Evolutionary conservation across 2,329 filamentous ascomycete species (phyloP).

Genomic region (Chaetomiaceae sp.): DNA sequence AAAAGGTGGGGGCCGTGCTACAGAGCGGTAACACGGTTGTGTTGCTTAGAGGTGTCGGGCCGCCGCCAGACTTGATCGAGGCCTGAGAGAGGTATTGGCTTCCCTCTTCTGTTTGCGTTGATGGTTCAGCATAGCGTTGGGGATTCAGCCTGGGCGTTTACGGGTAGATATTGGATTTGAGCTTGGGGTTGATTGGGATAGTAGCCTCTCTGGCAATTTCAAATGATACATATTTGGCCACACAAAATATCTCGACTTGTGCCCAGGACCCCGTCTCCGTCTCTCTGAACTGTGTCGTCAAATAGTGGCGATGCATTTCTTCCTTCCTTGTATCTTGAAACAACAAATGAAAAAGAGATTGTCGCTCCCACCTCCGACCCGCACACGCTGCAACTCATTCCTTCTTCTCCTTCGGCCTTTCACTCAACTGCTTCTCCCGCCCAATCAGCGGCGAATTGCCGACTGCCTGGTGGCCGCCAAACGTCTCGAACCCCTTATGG

Average conservation of each 20-base stretch:
- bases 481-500: slow-evolving; percentile 70
- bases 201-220: too few species aligned
- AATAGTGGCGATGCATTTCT: too few species aligned
- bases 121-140: slow-evolving; percentile 15
- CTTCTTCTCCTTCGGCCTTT: slow-evolving; percentile 38
- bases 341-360: not conserved
- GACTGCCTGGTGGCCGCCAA: slow-evolving; percentile 59
- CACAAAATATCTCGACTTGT: too few species aligned
- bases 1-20: slow-evolving; percentile 71
- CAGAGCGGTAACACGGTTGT: slow-evolving; percentile 87
- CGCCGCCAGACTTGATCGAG: slow-evolving; percentile 69
- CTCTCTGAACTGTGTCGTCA: not conserved
- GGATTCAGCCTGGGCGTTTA: slow-evolving; percentile 2
- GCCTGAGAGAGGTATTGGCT: slow-evolving; percentile 30
- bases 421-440: slow-evolving; percentile 42
- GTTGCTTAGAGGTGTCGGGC: slow-evolving; percentile 76
- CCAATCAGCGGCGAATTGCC: slow-evolving; percentile 52
- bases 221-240: too few species aligned
- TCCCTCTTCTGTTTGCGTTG: slow-evolving; percentile 4
- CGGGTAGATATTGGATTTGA: slow-evolving; percentile 7
- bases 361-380: slow-evolving; percentile 29
- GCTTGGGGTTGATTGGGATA: too few species aligned
- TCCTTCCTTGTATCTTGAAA: not conserved
- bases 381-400: slow-evolving; percentile 33
- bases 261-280: too few species aligned